A percentile compares a stretch with the other conserved stretches of the same genome.
Conservation (phyloP, 352 stramenopile genomes). For the Globisporangium ultimum region DNA sequence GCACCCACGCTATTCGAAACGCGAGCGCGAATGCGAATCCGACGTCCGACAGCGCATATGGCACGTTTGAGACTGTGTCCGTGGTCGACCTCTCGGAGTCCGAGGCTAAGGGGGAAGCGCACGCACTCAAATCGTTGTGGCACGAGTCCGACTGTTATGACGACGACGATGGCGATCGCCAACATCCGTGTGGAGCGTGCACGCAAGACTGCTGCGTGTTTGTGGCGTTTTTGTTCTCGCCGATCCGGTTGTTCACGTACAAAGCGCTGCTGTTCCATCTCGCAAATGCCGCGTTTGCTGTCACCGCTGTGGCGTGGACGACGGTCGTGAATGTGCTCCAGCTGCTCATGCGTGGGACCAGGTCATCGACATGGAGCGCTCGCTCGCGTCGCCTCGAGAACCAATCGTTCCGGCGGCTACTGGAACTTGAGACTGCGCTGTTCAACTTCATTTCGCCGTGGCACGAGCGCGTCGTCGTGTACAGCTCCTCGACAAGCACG, state of each 20-base stretch:
- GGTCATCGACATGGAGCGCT: background rate
- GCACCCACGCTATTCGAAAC: no score
- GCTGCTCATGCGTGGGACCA: constrained; percentile 9
- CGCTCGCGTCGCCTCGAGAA: constrained; percentile 22
- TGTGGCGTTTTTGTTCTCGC: constrained; percentile 44
- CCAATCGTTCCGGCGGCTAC: constrained; percentile 27
- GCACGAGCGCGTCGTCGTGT: constrained; percentile 47
- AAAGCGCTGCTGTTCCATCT: constrained; percentile 54
- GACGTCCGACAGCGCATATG: no score
- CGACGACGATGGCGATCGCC: no score
- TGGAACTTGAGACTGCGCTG: constrained; percentile 40
- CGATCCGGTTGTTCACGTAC: constrained; percentile 56
- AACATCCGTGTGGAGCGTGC: constrained; percentile 15
- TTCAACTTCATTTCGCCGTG: constrained; percentile 59
- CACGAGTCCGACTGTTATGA: no score
- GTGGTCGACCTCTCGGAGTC: no score
- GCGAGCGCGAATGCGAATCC: no score
- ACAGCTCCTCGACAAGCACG: constrained; percentile 27
- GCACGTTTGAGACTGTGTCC: no score
- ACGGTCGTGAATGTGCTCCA: constrained; percentile 24
- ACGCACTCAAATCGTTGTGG: no score
- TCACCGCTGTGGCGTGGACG: constrained; percentile 25
- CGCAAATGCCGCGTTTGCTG: constrained; percentile 43
- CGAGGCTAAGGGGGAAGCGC: no score
- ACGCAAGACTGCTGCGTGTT: constrained; percentile 48